Conservation (phyloP, 768 basidiomycete species). For the Suillus placidus region DNA sequence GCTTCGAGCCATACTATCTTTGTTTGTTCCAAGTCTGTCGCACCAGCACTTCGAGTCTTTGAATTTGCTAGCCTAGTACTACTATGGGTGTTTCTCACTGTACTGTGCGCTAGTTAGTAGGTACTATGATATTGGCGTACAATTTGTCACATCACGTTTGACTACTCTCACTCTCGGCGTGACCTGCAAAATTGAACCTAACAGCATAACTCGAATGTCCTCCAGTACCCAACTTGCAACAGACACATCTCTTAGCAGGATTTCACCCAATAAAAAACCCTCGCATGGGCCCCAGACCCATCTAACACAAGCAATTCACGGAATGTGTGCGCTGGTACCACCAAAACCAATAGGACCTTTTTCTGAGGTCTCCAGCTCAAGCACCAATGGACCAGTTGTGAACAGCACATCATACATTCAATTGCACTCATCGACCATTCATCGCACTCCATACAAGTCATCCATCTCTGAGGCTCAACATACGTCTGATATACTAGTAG, state of each 20-base stretch:
- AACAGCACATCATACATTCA: background rate
- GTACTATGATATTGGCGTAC: background rate
- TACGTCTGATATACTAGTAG: background rate
- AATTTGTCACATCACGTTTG: background rate
- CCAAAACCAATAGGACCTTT: background rate
- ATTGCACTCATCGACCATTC: too few relatives aligned
- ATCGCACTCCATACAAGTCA: background rate
- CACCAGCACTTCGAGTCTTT: too few relatives aligned
- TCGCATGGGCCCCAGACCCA: background rate
- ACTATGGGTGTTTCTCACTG: background rate
- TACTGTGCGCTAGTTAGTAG: background rate
- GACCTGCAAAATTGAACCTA: background rate
- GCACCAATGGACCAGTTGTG: background rate
- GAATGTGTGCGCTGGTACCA: background rate
- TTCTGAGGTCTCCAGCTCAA: background rate
- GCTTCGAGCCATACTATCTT: too few relatives aligned
- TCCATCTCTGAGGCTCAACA: background rate
- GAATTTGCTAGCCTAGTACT: too few relatives aligned
- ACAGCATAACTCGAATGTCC: background rate
- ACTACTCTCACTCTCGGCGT: background rate
- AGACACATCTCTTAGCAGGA: background rate
- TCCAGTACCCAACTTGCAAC: background rate
- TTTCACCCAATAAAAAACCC: background rate
- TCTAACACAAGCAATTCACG: background rate
- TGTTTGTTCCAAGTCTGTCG: too few relatives aligned